Conservation (phyloP, 768 basidiomycete genomes). For the Tephrocybe sp. region DNA sequence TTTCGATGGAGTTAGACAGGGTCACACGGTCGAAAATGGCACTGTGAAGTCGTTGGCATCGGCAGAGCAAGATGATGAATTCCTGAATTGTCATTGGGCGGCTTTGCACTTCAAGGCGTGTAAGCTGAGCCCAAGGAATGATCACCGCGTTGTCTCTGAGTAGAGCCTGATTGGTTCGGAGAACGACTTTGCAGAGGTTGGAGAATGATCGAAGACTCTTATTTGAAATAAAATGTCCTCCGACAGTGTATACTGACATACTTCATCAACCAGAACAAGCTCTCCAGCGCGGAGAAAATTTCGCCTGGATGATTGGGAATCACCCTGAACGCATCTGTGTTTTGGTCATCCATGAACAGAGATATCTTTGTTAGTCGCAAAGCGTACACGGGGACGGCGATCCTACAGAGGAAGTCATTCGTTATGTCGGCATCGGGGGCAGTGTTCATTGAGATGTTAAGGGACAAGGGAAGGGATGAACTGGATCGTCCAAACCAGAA, state of each 20-base stretch:
- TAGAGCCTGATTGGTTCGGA: not conserved
- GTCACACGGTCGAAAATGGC: too few relatives aligned
- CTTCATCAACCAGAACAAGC: not conserved
- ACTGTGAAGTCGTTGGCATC: too few relatives aligned
- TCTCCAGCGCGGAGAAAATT: not conserved
- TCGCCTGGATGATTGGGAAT: too few relatives aligned
- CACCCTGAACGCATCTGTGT: too few relatives aligned
- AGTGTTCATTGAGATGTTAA: not conserved
- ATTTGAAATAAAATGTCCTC: not conserved
- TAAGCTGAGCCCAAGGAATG: conserved; percentile 1
- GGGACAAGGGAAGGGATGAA: not conserved
- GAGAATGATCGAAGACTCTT: not conserved
- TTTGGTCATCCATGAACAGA: too few relatives aligned
- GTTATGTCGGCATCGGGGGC: not conserved
- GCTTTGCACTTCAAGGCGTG: not conserved
- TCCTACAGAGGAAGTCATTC: not conserved
- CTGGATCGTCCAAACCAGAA: not conserved
- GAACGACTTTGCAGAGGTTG: not conserved
- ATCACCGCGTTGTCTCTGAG: not conserved
- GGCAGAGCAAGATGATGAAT: too few relatives aligned
- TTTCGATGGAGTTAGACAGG: too few relatives aligned
- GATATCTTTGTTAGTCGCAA: not conserved
- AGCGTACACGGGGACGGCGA: not conserved
- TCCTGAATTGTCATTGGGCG: too few relatives aligned
- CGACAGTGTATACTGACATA: not conserved